Conservation (phyloP, 179 eudicot species). For the Gypsophila paniculata region DNA sequence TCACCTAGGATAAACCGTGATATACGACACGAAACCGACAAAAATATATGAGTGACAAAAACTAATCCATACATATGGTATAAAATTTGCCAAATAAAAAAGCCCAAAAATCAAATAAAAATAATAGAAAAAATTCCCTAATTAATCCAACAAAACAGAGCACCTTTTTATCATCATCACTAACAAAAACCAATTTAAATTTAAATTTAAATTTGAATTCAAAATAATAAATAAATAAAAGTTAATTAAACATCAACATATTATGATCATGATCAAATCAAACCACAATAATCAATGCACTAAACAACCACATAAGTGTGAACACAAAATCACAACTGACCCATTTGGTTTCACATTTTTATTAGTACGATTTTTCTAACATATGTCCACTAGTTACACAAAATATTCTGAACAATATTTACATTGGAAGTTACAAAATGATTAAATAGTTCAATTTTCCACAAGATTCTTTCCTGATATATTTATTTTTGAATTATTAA, state of each 20-base stretch:
- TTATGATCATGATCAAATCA: constrained; percentile 1
- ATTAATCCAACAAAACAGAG: constrained; percentile 14
- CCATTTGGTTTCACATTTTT: not conserved
- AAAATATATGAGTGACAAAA: constrained; percentile 12
- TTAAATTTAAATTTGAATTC: not conserved
- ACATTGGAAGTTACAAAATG: too few species aligned
- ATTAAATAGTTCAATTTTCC: too few species aligned
- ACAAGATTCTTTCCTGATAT: too few species aligned
- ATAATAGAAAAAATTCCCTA: not conserved
- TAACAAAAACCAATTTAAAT: not conserved
- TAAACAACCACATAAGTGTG: not conserved
- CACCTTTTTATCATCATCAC: not conserved
- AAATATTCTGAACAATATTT: too few species aligned
- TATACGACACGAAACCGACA: not conserved
- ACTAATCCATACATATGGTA: not conserved
- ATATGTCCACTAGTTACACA: too few species aligned
- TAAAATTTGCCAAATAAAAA: not conserved
- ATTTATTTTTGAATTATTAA: too few species aligned
- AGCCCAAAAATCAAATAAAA: not conserved
- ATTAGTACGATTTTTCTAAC: too few species aligned
- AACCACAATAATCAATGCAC: not conserved
- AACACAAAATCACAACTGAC: not conserved
- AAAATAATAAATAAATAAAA: not conserved
- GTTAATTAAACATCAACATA: not conserved
- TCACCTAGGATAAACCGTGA: too few species aligned